Evolutionary conservation across 306 rosid genomes (phyloP).

Genomic region (Prinsepia uniflora): DNA sequence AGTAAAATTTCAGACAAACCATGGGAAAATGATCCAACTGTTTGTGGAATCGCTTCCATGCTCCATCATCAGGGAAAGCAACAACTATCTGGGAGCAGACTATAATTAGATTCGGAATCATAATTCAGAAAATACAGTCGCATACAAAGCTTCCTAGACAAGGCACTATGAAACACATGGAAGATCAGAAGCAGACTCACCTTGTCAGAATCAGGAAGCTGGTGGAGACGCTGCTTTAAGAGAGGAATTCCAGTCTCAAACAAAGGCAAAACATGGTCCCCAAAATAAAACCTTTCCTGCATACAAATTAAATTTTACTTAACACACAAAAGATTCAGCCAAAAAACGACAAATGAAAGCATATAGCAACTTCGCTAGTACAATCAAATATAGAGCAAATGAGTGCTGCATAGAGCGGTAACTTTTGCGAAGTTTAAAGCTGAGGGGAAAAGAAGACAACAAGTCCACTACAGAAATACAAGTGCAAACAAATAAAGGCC

Average conservation of each 20-base stretch:
- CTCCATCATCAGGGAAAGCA: constrained; percentile 99
- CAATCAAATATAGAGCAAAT: background rate
- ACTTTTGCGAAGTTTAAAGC: background rate
- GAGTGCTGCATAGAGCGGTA: background rate
- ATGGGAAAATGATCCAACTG: constrained; percentile 63
- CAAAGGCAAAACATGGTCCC: constrained; percentile 93
- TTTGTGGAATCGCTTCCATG: constrained; percentile 98
- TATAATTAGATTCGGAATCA: constrained; percentile 11
- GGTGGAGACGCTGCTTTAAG: constrained; percentile 73
- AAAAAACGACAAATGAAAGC: background rate
- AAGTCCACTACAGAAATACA: background rate
- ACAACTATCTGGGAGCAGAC: constrained; percentile 64
- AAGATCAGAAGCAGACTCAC: constrained; percentile 31
- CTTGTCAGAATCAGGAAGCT: constrained; percentile 74
- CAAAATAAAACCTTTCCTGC: constrained; percentile 97
- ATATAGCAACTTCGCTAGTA: background rate
- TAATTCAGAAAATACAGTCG: background rate
- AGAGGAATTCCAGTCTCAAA: constrained; percentile 97
- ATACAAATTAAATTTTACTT: background rate
- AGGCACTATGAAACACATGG: background rate
- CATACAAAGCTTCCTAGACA: background rate
- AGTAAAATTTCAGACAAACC: constrained; percentile 41
- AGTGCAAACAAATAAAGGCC: background rate
- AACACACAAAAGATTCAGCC: background rate
- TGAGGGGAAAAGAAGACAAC: background rate